A percentile compares a stretch with the other conserved stretches of the same genome.
These are phyloP conservation scores for Pestalotiopsis sp. DNA, from an alignment of 2,329 filamentous ascomycete species.

Conservation along the genomic window DNA sequence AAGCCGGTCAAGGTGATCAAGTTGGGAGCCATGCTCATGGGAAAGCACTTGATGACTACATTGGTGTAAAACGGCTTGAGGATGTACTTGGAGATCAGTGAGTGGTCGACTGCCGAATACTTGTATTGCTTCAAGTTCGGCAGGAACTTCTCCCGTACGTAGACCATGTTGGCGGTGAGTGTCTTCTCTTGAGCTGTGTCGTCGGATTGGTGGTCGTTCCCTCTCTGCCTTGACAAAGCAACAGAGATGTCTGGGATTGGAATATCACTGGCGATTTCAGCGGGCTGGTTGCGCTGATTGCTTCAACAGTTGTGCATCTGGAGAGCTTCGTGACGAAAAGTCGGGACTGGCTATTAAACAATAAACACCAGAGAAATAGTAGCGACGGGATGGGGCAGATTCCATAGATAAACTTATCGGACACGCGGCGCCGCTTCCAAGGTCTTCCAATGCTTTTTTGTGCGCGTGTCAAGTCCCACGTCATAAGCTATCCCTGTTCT, in stretches of 20 bases:
- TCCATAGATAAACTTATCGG: slow-evolving; percentile 2
- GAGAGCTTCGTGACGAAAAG: neutral
- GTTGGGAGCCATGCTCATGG: slow-evolving; percentile 90
- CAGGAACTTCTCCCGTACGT: slow-evolving; percentile 90
- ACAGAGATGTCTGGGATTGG: neutral
- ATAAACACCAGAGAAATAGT: neutral
- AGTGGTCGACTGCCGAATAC: slow-evolving; percentile 91
- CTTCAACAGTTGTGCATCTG: neutral
- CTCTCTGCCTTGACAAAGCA: neutral
- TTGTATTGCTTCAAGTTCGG: slow-evolving; percentile 91
- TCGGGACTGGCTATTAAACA: neutral
- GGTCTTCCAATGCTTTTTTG: neutral
- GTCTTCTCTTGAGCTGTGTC: neutral
- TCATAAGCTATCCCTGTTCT: slow-evolving; percentile 5
- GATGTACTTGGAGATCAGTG: slow-evolving; percentile 86
- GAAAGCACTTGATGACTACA: slow-evolving; percentile 91
- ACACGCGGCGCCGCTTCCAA: neutral
- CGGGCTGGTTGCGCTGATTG: neutral
- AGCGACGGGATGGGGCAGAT: neutral
- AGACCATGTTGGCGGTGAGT: slow-evolving; percentile 68
- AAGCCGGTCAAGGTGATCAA: slow-evolving; percentile 91
- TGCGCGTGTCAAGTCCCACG: slow-evolving; percentile 11
- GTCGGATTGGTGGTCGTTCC: neutral
- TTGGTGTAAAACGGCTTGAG: slow-evolving; percentile 98
- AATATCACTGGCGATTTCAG: neutral